phyloP scores from a whole-genome alignment of 1,284 basidiomycete genomes.

The Cystobasidium sp. region DNA sequence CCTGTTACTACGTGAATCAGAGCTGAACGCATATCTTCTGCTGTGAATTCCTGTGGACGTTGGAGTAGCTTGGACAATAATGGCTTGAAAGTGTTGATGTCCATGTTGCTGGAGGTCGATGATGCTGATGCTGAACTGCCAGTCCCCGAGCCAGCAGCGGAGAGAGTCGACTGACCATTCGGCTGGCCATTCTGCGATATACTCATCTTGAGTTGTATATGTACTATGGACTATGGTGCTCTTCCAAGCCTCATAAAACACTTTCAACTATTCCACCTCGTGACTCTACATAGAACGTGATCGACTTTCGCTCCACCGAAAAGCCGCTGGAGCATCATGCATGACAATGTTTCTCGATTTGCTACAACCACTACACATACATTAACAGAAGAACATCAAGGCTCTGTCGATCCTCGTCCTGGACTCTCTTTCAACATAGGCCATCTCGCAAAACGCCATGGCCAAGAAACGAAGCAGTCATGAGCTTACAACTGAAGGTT shows the following conservation, averaged over 20 bases:
- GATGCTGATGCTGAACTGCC: background rate
- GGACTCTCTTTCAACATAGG: background rate
- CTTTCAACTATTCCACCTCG: background rate
- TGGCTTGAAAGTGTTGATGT: slow-evolving; percentile 43
- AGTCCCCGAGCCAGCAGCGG: background rate
- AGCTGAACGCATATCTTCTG: slow-evolving; percentile 45
- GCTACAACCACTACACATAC: background rate
- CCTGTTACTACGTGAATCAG: slow-evolving; percentile 46
- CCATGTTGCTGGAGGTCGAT: slow-evolving; percentile 9
- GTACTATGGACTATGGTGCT: background rate
- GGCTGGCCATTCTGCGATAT: slow-evolving; percentile 1
- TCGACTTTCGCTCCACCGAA: slow-evolving; percentile 6
- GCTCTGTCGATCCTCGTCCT: too few relatives aligned
- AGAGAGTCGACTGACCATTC: background rate
- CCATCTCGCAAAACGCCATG: background rate
- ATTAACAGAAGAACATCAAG: background rate
- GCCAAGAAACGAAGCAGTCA: slow-evolving; percentile 15
- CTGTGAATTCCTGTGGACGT: slow-evolving; percentile 31
- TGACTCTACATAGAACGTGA: slow-evolving; percentile 13
- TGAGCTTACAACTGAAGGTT: slow-evolving; percentile 33
- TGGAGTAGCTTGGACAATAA: slow-evolving; percentile 39
- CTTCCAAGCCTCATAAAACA: background rate
- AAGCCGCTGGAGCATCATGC: background rate
- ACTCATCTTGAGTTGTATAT: background rate
- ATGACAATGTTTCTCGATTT: too few relatives aligned